phyloP scores from a whole-genome alignment of 805 yeast species.

The Saccharomyces mikatae region DNA sequence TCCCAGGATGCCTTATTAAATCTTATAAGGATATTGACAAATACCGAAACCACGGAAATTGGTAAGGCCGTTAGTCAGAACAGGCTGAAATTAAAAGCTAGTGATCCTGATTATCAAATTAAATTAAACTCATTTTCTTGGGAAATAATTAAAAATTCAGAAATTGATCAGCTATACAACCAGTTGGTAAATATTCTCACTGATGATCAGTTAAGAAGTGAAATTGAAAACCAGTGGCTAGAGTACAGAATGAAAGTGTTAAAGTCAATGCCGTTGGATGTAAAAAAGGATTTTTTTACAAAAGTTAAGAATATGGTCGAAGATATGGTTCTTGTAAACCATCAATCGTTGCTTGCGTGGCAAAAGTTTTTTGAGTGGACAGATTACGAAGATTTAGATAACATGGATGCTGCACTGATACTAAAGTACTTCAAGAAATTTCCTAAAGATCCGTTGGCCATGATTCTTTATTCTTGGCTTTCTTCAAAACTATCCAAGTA shows the following conservation, averaged over 20 bases:
- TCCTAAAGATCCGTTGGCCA: conserved; percentile 53
- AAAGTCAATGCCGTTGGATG: conserved; percentile 40
- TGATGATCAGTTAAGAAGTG: conserved; percentile 53
- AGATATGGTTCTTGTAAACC: conserved; percentile 64
- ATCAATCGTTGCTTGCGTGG: conserved; percentile 63
- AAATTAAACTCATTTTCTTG: conserved; percentile 34
- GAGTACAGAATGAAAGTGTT: conserved; percentile 49
- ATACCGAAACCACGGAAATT: conserved; percentile 36
- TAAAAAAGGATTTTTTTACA: conserved; percentile 33
- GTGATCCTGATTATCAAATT: conserved; percentile 35
- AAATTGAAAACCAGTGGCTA: conserved; percentile 52
- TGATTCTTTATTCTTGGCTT: conserved; percentile 52
- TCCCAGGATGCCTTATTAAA: conserved; percentile 39
- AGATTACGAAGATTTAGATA: conserved; percentile 45
- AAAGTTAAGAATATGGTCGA: conserved; percentile 51
- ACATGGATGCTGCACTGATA: conserved; percentile 41
- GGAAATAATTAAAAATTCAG: conserved; percentile 43
- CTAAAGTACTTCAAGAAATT: conserved; percentile 48
- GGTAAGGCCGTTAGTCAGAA: conserved; percentile 38
- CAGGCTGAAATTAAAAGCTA: conserved; percentile 41
- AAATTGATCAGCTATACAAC: conserved; percentile 46
- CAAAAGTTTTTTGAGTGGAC: conserved; percentile 62
- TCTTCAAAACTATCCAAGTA: conserved; percentile 65
- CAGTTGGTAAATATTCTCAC: conserved; percentile 49
- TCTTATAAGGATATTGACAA: conserved; percentile 36